Percentiles rank a stretch among this genome's conserved stretches.
Conservation (phyloP, 768 basidiomycete species). For the Albatrellus ellisii region DNA sequence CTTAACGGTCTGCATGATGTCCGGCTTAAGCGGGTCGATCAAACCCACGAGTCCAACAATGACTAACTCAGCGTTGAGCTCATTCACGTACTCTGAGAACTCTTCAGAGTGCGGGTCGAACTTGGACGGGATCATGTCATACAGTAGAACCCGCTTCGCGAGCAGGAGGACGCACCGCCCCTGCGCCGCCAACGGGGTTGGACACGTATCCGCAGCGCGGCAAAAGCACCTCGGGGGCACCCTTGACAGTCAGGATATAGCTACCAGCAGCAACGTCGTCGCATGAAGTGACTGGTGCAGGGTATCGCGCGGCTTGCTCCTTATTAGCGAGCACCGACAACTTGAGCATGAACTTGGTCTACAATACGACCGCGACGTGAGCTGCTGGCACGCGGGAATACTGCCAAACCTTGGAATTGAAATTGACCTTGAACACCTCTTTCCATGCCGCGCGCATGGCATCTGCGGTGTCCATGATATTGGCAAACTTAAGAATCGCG, state of each 20-base stretch:
- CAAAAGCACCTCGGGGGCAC: conserved; percentile 39
- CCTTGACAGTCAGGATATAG: conserved; percentile 28
- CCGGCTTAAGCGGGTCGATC: conserved; percentile 44
- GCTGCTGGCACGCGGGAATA: neutral
- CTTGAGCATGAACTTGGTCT: conserved; percentile 45
- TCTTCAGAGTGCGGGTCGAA: conserved; percentile 20
- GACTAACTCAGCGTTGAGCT: conserved; percentile 30
- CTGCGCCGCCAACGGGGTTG: conserved; percentile 24
- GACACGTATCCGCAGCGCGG: conserved; percentile 27
- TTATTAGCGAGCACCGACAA: conserved; percentile 21
- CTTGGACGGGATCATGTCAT: conserved; percentile 20
- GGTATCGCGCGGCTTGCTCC: conserved; percentile 2
- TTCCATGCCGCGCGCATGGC: conserved; percentile 7
- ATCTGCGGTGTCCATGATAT: conserved; percentile 15
- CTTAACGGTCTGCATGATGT: conserved; percentile 41
- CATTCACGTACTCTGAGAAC: conserved; percentile 30
- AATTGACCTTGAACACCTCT: conserved; percentile 20
- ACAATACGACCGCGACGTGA: conserved; percentile 4
- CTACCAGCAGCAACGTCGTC: conserved; percentile 17
- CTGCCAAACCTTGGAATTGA: conserved; percentile 27
- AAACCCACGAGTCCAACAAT: conserved; percentile 48
- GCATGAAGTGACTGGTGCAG: conserved; percentile 18
- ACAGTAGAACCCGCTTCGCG: conserved; percentile 30
- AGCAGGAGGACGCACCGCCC: conserved; percentile 55
- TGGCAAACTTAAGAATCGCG: conserved; percentile 40